Conservation (phyloP, 1,284 basidiomycete species). For the Sutorius eximius region DNA sequence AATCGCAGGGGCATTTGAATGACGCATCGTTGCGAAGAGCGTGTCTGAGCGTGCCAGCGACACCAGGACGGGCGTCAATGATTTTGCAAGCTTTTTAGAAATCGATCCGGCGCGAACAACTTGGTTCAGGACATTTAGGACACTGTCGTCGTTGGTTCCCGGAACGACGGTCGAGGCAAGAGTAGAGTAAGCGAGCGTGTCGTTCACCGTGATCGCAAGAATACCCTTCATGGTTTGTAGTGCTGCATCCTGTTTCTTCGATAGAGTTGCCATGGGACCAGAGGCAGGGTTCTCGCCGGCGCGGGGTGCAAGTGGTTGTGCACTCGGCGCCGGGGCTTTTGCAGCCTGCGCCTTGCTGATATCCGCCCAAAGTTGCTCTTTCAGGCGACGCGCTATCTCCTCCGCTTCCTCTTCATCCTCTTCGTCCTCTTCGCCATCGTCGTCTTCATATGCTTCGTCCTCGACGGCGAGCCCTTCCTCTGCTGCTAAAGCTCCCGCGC, state of each 20-base stretch:
- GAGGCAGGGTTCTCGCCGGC: slow-evolving; percentile 1
- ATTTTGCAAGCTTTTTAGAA: slow-evolving; percentile 50
- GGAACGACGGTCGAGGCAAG: slow-evolving; percentile 52
- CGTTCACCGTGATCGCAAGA: slow-evolving; percentile 54
- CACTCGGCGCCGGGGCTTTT: slow-evolving; percentile 21
- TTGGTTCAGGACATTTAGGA: slow-evolving; percentile 54
- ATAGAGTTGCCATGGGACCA: slow-evolving; percentile 6
- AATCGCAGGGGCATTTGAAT: slow-evolving; percentile 57
- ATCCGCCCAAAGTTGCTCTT: slow-evolving; percentile 71
- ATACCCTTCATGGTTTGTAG: slow-evolving; percentile 62
- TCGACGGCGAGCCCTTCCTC: slow-evolving; percentile 32
- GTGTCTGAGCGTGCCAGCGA: slow-evolving; percentile 60
- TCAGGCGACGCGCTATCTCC: slow-evolving; percentile 65
- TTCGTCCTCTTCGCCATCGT: slow-evolving; percentile 55
- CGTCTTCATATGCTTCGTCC: slow-evolving; percentile 46
- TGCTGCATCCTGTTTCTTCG: slow-evolving; percentile 54
- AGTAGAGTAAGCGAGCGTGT: slow-evolving; percentile 52
- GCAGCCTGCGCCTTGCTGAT: slow-evolving; percentile 62
- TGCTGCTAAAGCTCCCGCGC: slow-evolving; percentile 3
- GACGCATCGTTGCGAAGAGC: slow-evolving; percentile 62
- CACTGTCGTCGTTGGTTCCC: slow-evolving; percentile 43
- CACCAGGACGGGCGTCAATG: slow-evolving; percentile 58
- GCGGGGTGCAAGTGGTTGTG: background rate
- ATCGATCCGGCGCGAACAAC: slow-evolving; percentile 50
- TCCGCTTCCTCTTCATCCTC: slow-evolving; percentile 72